Evolutionary conservation across 2,329 filamentous ascomycete genomes (phyloP).

Genomic region (Neophaeococcomyces mojaviensis): DNA sequence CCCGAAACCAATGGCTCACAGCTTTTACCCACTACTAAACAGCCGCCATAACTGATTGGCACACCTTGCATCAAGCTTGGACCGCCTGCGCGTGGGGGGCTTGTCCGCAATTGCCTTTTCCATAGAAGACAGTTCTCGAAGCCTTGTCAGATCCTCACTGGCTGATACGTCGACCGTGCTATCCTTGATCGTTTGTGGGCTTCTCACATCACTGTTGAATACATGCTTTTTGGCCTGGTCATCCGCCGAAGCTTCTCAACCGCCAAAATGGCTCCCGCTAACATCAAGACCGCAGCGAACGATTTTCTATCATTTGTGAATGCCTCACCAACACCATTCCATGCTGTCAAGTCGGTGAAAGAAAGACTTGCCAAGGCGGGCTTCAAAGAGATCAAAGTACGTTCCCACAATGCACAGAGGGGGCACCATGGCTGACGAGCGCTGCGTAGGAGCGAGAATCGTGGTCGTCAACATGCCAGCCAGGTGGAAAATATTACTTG

Average conservation of each 20-base stretch:
- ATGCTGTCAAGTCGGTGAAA: constrained; percentile 76
- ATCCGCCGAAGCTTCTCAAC: constrained; percentile 8
- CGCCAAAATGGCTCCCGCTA: constrained; percentile 25
- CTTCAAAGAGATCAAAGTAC: constrained; percentile 72
- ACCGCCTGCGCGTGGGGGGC: not conserved
- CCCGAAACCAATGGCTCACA: not conserved
- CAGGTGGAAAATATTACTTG: constrained; percentile 92
- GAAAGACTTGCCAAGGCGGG: constrained; percentile 71
- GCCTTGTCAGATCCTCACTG: too few relatives aligned
- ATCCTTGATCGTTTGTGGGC: too few relatives aligned
- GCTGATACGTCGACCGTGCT: too few relatives aligned
- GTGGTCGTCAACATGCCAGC: constrained; percentile 71
- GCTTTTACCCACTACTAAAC: not conserved
- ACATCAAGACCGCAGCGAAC: constrained; percentile 47
- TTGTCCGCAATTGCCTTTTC: too few relatives aligned
- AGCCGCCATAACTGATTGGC: not conserved
- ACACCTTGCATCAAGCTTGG: constrained; percentile 1
- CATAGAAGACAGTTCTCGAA: too few relatives aligned
- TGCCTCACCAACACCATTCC: constrained; percentile 89
- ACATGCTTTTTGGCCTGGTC: constrained; percentile 15
- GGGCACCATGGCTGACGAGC: not conserved
- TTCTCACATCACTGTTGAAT: not conserved
- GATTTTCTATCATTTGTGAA: constrained; percentile 94
- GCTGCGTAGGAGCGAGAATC: constrained; percentile 65
- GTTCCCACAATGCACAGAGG: not conserved